phyloP scores from a whole-genome alignment of 164 flowering plant species.

The Chloranthus sessilifolius region DNA sequence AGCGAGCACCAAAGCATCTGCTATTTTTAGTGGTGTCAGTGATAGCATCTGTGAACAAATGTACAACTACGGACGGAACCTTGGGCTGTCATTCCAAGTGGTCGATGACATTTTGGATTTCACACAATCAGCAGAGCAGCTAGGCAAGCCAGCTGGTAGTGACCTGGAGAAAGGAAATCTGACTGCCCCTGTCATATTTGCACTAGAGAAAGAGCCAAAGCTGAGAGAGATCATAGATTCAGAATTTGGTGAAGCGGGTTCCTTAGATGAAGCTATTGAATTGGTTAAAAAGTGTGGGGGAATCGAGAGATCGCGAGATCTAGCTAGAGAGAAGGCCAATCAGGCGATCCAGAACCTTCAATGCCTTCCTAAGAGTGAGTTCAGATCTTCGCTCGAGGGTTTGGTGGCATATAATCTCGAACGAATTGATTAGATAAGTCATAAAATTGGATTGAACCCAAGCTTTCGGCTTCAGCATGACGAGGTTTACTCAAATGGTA shows the following conservation, averaged over 20 bases:
- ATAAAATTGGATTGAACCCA: too few relatives aligned
- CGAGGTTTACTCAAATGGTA: too few relatives aligned
- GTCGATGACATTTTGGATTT: slow-evolving; percentile 95
- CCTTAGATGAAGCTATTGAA: slow-evolving; percentile 64
- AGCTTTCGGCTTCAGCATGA: background rate
- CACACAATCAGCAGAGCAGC: slow-evolving; percentile 88
- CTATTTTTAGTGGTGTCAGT: slow-evolving; percentile 75
- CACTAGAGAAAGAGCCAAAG: slow-evolving; percentile 69
- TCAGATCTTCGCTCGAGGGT: slow-evolving; percentile 67
- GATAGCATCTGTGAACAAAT: slow-evolving; percentile 39
- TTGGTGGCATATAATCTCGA: slow-evolving; percentile 74
- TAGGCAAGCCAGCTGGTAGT: slow-evolving; percentile 89
- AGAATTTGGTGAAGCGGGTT: slow-evolving; percentile 75
- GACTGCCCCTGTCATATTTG: slow-evolving; percentile 91
- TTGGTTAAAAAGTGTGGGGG: slow-evolving; percentile 66
- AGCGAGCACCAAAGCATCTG: slow-evolving; percentile 88
- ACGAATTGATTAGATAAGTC: slow-evolving; percentile 49
- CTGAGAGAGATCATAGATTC: slow-evolving; percentile 80
- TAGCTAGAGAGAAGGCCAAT: slow-evolving; percentile 78
- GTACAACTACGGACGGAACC: slow-evolving; percentile 85
- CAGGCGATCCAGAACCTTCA: slow-evolving; percentile 58
- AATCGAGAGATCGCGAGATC: slow-evolving; percentile 58
- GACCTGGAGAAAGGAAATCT: slow-evolving; percentile 89
- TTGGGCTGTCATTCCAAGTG: slow-evolving; percentile 90
- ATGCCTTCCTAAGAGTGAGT: slow-evolving; percentile 64